A percentile compares a stretch with the other conserved stretches of the same genome.
Evolutionary conservation across 2,329 filamentous ascomycete genomes (phyloP).

Genomic region (Fusarium mexicanum): DNA sequence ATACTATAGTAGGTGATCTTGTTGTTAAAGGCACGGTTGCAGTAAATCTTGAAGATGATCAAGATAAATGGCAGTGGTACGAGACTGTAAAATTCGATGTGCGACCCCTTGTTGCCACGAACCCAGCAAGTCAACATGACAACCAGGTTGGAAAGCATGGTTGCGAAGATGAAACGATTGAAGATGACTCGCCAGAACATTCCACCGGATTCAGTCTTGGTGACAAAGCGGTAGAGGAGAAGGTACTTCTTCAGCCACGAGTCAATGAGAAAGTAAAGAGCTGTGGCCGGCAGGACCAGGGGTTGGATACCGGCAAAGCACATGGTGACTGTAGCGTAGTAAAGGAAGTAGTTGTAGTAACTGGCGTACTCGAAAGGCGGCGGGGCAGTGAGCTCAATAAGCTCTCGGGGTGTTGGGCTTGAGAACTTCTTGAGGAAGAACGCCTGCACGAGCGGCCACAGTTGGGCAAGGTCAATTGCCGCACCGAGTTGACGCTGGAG

Average conservation of each 20-base stretch:
- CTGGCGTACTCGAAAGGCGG: constrained; percentile 93
- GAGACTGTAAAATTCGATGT: constrained; percentile 69
- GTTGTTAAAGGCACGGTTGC: constrained; percentile 77
- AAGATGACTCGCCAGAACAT: constrained; percentile 91
- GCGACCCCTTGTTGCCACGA: constrained; percentile 66
- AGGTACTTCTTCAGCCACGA: constrained; percentile 95
- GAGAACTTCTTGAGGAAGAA: constrained; percentile 87
- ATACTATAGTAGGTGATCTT: constrained; percentile 84
- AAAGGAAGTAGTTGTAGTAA: constrained; percentile 98
- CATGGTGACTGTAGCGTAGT: constrained; percentile 89
- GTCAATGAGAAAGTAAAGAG: constrained; percentile 89
- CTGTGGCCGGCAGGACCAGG: constrained; percentile 84
- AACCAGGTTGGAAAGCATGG: constrained; percentile 80
- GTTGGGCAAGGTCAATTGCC: constrained; percentile 90
- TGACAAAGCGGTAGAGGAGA: constrained; percentile 92
- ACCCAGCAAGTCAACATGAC: constrained; percentile 81
- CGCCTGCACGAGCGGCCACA: constrained; percentile 84
- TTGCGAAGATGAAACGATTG: constrained; percentile 90
- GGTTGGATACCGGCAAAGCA: constrained; percentile 89
- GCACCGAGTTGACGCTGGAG: constrained; percentile 93
- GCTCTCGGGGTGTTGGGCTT: constrained; percentile 86
- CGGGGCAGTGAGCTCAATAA: constrained; percentile 93
- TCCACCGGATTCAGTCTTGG: constrained; percentile 95
- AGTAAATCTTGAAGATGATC: constrained; percentile 87
- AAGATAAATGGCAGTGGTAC: constrained; percentile 82